Conservation (phyloP, 129 eudicot genomes). For the Escallonia rubra region DNA sequence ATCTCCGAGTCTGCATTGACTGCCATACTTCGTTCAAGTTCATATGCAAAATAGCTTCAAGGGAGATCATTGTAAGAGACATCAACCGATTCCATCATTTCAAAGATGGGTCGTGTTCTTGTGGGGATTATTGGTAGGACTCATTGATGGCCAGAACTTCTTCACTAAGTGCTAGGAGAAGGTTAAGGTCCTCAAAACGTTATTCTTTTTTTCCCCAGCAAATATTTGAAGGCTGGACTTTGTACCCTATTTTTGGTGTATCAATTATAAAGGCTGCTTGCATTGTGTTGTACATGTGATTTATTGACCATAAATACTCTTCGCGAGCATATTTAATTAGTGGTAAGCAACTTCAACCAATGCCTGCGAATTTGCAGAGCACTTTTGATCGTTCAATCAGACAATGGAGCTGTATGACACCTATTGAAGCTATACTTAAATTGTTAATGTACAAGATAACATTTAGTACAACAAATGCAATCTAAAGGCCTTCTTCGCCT, state of each 20-base stretch:
- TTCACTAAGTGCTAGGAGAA: background rate
- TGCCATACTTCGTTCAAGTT: conserved; percentile 85
- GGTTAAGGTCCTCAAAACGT: background rate
- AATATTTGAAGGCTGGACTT: too few relatives aligned
- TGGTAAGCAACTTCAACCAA: too few relatives aligned
- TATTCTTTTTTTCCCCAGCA: too few relatives aligned
- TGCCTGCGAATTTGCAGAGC: too few relatives aligned
- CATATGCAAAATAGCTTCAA: conserved; percentile 54
- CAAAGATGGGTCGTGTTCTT: conserved; percentile 67
- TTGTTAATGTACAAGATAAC: conserved; percentile 26
- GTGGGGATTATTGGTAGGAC: conserved; percentile 82
- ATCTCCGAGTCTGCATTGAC: conserved; percentile 74
- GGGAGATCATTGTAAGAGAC: conserved; percentile 74
- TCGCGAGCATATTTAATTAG: too few relatives aligned
- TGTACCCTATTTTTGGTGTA: too few relatives aligned
- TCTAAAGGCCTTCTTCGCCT: conserved; percentile 4
- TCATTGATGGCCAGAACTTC: background rate
- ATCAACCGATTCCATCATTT: conserved; percentile 80
- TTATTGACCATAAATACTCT: too few relatives aligned
- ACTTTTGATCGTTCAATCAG: too few relatives aligned
- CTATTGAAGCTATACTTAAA: conserved; percentile 4
- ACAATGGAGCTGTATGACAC: conserved; percentile 9
- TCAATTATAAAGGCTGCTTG: too few relatives aligned
- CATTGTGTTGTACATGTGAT: too few relatives aligned
- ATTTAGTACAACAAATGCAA: conserved; percentile 20